These are phyloP conservation scores for Aspergillus aculeatus DNA, from an alignment of 2,329 filamentous ascomycete genomes.

Conservation along the genomic window DNA sequence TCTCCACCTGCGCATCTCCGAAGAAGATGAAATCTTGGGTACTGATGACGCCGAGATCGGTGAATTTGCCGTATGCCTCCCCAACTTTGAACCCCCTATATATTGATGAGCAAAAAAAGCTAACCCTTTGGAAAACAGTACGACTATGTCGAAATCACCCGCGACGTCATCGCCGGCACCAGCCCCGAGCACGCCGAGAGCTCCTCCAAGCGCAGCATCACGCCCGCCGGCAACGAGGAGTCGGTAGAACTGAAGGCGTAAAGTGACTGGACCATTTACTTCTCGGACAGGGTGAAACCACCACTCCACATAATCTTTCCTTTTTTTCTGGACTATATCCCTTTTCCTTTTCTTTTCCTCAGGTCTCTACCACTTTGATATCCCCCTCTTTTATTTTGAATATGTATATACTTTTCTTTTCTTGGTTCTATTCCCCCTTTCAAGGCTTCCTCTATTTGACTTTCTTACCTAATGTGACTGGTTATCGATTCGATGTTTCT, in stretches of 20 bases:
- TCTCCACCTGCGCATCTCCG: constrained; percentile 68
- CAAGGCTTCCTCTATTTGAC: background rate
- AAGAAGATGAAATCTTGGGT: constrained; percentile 78
- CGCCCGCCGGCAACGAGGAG: constrained; percentile 23
- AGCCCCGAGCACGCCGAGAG: constrained; percentile 24
- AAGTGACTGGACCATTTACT: background rate
- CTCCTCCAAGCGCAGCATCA: constrained; percentile 31
- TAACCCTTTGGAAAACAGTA: constrained; percentile 50
- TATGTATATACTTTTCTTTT: background rate
- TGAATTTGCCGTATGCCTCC: constrained; percentile 70
- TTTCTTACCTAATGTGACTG: background rate
- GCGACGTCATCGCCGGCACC: constrained; percentile 58
- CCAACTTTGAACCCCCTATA: background rate
- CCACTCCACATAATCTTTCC: background rate
- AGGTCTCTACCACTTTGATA: background rate
- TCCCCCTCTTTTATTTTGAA: background rate
- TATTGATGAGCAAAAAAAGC: background rate
- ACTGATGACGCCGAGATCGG: constrained; percentile 90
- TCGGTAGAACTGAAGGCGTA: constrained; percentile 28
- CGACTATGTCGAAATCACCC: constrained; percentile 81
- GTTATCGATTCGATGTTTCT: background rate
- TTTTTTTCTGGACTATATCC: background rate
- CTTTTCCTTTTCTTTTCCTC: background rate
- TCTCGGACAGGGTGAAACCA: background rate
- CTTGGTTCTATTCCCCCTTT: background rate